phyloP scores from a whole-genome alignment of 1,284 basidiomycete species.

The Neonothopanus nambi region DNA sequence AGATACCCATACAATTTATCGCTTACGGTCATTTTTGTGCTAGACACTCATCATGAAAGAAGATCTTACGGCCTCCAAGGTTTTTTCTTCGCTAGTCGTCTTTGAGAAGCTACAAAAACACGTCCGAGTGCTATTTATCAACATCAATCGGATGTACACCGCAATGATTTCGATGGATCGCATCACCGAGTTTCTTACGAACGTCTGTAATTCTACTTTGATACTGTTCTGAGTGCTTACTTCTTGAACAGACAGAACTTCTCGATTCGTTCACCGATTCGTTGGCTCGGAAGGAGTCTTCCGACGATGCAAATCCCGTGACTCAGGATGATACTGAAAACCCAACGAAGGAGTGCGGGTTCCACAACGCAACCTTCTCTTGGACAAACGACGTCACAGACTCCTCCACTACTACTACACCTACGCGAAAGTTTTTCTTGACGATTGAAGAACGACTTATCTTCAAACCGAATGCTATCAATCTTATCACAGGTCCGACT shows the following conservation, averaged over 20 bases:
- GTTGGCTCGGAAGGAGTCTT: no score
- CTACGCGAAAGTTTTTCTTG: conserved; percentile 44
- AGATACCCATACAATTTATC: neutral
- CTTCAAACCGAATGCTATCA: conserved; percentile 60
- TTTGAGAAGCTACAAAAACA: conserved; percentile 26
- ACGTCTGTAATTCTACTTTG: conserved; percentile 21
- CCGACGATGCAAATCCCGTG: conserved; percentile 26
- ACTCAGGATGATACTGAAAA: conserved; percentile 27
- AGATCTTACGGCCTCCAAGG: conserved; percentile 37
- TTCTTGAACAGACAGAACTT: conserved; percentile 46
- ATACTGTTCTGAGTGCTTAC: neutral
- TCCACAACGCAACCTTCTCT: conserved; percentile 42
- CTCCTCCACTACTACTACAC: conserved; percentile 27
- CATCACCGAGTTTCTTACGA: conserved; percentile 45
- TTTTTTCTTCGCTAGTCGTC: conserved; percentile 26
- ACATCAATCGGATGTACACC: conserved; percentile 23
- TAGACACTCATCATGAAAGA: conserved; percentile 34
- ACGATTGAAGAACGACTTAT: conserved; percentile 51
- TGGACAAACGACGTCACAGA: conserved; percentile 33
- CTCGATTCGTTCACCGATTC: conserved; percentile 46
- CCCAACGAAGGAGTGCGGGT: conserved; percentile 35
- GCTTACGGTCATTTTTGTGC: neutral
- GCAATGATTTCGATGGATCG: conserved; percentile 53
- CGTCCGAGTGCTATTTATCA: conserved; percentile 30
- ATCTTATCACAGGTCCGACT: conserved; percentile 66